Conservation (phyloP, 345 rosid genomes). For the Rubroshorea leprosula region DNA sequence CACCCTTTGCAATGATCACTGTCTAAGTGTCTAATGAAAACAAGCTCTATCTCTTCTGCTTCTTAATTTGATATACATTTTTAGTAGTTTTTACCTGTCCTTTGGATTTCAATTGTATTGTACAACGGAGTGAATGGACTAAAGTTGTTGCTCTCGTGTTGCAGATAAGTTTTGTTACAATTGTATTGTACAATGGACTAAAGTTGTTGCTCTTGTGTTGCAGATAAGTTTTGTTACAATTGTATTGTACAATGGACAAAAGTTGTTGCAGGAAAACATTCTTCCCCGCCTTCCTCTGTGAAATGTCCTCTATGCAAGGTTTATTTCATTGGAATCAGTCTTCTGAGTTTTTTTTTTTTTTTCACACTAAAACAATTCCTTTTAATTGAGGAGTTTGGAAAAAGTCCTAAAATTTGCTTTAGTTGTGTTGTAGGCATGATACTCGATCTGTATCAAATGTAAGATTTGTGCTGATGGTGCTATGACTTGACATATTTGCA, state of each 20-base stretch:
- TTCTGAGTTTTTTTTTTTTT: not conserved
- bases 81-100: not conserved
- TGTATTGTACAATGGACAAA: constrained; percentile 78
- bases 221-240: constrained; percentile 82
- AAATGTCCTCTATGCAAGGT: constrained; percentile 95
- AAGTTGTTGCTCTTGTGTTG: constrained; percentile 16
- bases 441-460: not conserved
- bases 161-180: constrained; percentile 86
- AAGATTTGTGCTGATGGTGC: constrained; percentile 6
- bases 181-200: constrained; percentile 73
- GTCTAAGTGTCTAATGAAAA: not conserved
- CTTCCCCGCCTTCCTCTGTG: constrained; percentile 38
- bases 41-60: not conserved
- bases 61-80: not conserved
- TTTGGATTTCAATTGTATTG: not conserved
- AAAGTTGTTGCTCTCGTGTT: constrained; percentile 11
- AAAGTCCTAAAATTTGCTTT: not conserved
- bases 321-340: constrained; percentile 12
- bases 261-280: constrained; percentile 56
- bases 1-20: not conserved
- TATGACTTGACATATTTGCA: constrained; percentile 29
- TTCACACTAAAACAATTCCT: too few species aligned
- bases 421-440: not conserved
- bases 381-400: not conserved
- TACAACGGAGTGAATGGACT: too few species aligned